Evolutionary conservation across 148 eudicot species (phyloP).

Genomic region (Agrostemma githago): DNA sequence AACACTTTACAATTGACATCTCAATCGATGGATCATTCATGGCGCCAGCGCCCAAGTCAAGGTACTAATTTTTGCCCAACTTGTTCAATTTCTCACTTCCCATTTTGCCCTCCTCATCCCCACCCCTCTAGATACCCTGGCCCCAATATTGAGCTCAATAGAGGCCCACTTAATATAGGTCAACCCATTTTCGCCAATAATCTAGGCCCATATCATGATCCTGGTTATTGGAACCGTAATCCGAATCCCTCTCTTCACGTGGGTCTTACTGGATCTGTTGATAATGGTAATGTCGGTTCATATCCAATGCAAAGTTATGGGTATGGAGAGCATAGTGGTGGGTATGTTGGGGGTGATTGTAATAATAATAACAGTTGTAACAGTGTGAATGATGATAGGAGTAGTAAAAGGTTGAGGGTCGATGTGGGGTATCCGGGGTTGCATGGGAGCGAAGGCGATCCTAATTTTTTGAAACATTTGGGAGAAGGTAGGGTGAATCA

Average conservation of each 20-base stretch:
- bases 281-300: slow-evolving; percentile 10
- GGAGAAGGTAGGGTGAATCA: slow-evolving; percentile 16
- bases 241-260: slow-evolving; percentile 27
- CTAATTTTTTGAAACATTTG: slow-evolving; percentile 9
- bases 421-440: slow-evolving; percentile 34
- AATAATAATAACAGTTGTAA: slow-evolving; percentile 10
- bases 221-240: slow-evolving; percentile 31
- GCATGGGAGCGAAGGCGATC: slow-evolving; percentile 17
- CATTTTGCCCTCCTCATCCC: slow-evolving; percentile 52
- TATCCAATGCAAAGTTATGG: slow-evolving; percentile 23
- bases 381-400: slow-evolving; percentile 29
- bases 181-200: slow-evolving; percentile 23
- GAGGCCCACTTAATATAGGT: slow-evolving; percentile 15
- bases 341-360: too few species aligned
- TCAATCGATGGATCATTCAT: slow-evolving; percentile 61
- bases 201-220: slow-evolving; percentile 31
- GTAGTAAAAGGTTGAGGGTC: slow-evolving; percentile 59
- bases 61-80: slow-evolving; percentile 50
- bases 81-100: slow-evolving; percentile 70
- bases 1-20: not conserved
- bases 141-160: slow-evolving; percentile 24
- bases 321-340: slow-evolving; percentile 18
- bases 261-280: slow-evolving; percentile 16
- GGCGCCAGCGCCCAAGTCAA: slow-evolving; percentile 49
- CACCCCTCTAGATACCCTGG: slow-evolving; percentile 38